Conservation (phyloP, 1,284 basidiomycete genomes). For the Rhodotorula sp. region DNA sequence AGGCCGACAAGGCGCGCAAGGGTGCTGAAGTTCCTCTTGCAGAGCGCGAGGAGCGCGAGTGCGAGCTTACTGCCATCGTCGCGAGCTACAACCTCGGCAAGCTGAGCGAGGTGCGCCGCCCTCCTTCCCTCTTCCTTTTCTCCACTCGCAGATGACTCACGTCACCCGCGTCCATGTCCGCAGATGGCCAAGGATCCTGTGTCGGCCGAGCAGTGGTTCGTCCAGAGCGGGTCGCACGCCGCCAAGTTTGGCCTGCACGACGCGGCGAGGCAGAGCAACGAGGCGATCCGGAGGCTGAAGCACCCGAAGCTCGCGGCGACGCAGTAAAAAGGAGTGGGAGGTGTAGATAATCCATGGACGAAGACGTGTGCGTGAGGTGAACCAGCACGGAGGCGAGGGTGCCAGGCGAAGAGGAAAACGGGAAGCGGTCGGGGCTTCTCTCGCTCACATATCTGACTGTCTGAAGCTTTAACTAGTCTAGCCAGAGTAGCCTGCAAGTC, state of each 20-base stretch:
- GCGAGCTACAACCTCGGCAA: conserved; percentile 40
- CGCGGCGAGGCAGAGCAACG: conserved; percentile 18
- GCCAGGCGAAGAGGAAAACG: no score
- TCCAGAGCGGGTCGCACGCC: conserved; percentile 23
- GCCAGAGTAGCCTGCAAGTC: no score
- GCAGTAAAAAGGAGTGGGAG: background rate
- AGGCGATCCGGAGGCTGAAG: conserved; percentile 27
- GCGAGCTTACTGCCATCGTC: conserved; percentile 39
- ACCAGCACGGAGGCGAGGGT: no score
- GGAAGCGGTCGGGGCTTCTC: no score
- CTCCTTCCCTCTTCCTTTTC: background rate
- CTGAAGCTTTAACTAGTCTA: no score
- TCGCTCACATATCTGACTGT: no score
- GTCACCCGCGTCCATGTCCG: background rate
- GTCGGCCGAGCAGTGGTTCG: conserved; percentile 32
- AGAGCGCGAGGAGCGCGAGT: conserved; percentile 38
- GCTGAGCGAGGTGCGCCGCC: conserved; percentile 31
- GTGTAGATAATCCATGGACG: background rate
- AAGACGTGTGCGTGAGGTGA: no score
- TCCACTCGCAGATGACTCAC: no score
- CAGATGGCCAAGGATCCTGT: conserved; percentile 30
- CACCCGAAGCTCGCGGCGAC: background rate
- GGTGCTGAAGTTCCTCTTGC: conserved; percentile 13
- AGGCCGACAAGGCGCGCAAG: conserved; percentile 15
- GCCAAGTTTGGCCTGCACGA: conserved; percentile 24